Evolutionary conservation across 2,329 filamentous ascomycete genomes (phyloP).

Genomic region (Fusarium albidum): DNA sequence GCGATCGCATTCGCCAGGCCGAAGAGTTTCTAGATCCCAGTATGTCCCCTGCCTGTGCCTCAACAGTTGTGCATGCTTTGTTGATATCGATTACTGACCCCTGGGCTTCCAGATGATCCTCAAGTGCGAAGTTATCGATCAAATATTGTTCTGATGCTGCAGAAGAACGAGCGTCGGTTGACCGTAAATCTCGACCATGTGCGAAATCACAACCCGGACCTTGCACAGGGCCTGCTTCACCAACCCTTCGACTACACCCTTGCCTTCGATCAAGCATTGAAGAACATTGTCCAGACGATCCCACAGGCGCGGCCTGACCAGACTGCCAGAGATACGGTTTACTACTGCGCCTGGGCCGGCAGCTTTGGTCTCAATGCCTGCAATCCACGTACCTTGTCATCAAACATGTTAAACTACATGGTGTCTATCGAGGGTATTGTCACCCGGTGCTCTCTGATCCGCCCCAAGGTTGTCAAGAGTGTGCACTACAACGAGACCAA

Average conservation of each 20-base stretch:
- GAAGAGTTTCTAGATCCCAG: constrained; percentile 93
- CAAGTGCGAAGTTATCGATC: constrained; percentile 80
- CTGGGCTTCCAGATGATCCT: constrained; percentile 53
- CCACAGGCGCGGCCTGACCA: constrained; percentile 79
- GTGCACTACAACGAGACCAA: constrained; percentile 94
- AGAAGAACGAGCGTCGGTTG: constrained; percentile 70
- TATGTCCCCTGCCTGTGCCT: constrained; percentile 56
- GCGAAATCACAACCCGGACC: constrained; percentile 82
- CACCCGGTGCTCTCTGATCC: constrained; percentile 92
- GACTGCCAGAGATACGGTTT: constrained; percentile 79
- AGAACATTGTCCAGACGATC: constrained; percentile 84
- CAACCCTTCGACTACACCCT: constrained; percentile 88
- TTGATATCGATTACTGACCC: constrained; percentile 16
- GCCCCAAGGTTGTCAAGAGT: constrained; percentile 97
- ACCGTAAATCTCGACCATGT: constrained; percentile 89
- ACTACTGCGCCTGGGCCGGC: constrained; percentile 97
- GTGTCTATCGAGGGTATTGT: constrained; percentile 97
- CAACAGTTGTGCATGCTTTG: neutral
- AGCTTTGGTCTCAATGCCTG: constrained; percentile 95
- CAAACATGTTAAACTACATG: constrained; percentile 92
- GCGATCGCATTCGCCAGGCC: constrained; percentile 85
- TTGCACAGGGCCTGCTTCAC: constrained; percentile 80
- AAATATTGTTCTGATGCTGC: constrained; percentile 82
- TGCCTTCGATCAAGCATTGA: constrained; percentile 90
- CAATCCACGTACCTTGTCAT: constrained; percentile 92